Conservation (phyloP, 441 rosid genomes). For the Flueggea neowawraea region DNA sequence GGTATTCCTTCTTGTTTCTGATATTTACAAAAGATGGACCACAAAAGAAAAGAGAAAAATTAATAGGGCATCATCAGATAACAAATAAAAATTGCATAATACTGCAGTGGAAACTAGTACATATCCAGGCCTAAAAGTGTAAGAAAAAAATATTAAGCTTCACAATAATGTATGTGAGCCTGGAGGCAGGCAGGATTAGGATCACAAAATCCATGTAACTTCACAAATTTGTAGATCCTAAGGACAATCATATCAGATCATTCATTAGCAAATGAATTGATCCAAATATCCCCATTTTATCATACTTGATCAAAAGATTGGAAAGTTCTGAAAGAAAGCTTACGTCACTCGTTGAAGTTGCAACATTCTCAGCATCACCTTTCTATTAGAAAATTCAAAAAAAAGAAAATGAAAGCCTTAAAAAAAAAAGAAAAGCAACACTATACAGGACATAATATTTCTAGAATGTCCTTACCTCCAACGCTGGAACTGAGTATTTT, state of each 20-base stretch:
- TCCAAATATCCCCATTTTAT: slow-evolving; percentile 8
- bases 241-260: slow-evolving; percentile 4
- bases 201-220: slow-evolving; percentile 7
- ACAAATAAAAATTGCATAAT: not conserved
- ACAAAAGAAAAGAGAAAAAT: not conserved
- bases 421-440: slow-evolving; percentile 5
- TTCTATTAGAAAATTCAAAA: slow-evolving; percentile 32
- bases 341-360: slow-evolving; percentile 39
- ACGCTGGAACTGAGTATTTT: slow-evolving; percentile 72
- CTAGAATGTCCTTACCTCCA: slow-evolving; percentile 44
- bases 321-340: slow-evolving; percentile 27
- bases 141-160: too few species aligned
- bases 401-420: slow-evolving; percentile 8
- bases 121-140: not conserved
- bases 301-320: not conserved
- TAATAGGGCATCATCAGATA: not conserved
- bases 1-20: slow-evolving; percentile 94
- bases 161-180: too few species aligned
- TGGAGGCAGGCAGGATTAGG: not conserved
- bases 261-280: not conserved
- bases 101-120: not conserved
- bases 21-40: slow-evolving; percentile 20
- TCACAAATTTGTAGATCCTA: not conserved
- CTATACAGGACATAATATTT: slow-evolving; percentile 11
- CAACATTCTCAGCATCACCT: slow-evolving; percentile 32